Base-by-base conservation (phyloP, 78 protist species). In the Pirum gemmata region DNA sequence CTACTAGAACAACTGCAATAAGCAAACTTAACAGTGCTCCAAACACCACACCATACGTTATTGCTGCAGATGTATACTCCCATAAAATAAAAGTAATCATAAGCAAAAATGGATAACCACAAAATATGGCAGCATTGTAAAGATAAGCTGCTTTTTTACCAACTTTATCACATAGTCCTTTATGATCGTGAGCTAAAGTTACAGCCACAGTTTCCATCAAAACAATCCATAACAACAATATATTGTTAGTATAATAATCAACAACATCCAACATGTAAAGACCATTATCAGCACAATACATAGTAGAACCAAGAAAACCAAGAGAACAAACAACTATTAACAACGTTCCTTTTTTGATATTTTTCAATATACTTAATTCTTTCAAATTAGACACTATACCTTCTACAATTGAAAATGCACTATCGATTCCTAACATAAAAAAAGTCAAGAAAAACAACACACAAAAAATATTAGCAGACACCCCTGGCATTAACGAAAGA, bases 371-470 rank as follows among this genome's bases (percentile, higher is more conserved):
- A 25, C 25, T 8, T 25, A 21, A 25, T 38, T 77, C 80, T 36
- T 38, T 13, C 21, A 77, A 38, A 38, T 77, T 77, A 67, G 67
- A 27, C 8, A 82, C 35, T 27, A 82, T 36, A 36, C 77, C 41
- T 61, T 82, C 85, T n/a, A 36, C 40, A 2, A 82, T 40, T 21
- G 85, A 31, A 61, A 82, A 82, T 2, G 85, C 85, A 82, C 36
- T 25, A 36, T 82, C 85, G 0, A 82, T 82, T 37, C 85, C 85
- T 8, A 82, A 61, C 85, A 82, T 82, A 67, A 82, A 36, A 33
- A 82, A 36, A 18, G 85, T 82, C 31, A 82, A 37, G 85, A 37
- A 82, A 61, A 82, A 82, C 36, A 82, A 18, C 31, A 82, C 40
- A 36, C 40, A 37, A 36, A 82, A 37, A n/a, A 82, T n/a, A 36